phyloP scores from a whole-genome alignment of 2,329 filamentous ascomycete genomes.

The Aspergillus sp. region DNA sequence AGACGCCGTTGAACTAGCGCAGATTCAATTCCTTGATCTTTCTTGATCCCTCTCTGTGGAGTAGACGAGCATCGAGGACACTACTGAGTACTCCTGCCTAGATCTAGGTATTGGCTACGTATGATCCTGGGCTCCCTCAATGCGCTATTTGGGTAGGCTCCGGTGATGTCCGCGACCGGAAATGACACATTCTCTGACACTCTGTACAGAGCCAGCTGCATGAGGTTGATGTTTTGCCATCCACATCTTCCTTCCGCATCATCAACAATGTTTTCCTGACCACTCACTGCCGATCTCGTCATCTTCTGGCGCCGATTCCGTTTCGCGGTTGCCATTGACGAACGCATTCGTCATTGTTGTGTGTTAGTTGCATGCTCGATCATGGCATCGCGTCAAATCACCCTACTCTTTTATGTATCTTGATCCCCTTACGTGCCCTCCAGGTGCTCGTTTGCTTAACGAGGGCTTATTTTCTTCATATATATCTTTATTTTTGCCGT shows the following conservation, averaged over 20 bases:
- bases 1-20: not conserved
- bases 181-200: slow-evolving; percentile 11
- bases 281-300: slow-evolving; percentile 16
- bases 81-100: not conserved
- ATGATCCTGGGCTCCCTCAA: not conserved
- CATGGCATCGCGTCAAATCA: slow-evolving; percentile 13
- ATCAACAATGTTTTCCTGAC: slow-evolving; percentile 12
- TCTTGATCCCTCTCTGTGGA: not conserved
- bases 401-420: slow-evolving; percentile 26
- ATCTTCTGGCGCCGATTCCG: slow-evolving; percentile 12
- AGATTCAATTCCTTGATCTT: not conserved
- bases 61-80: not conserved
- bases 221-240: slow-evolving; percentile 9
- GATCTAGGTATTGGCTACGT: not conserved
- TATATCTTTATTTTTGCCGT: slow-evolving; percentile 1
- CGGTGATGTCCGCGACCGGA: slow-evolving; percentile 17
- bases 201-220: not conserved
- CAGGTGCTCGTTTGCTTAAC: slow-evolving; percentile 9
- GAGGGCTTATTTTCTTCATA: not conserved
- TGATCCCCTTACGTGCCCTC: slow-evolving; percentile 19
- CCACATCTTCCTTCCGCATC: slow-evolving; percentile 5
- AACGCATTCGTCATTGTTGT: slow-evolving; percentile 30
- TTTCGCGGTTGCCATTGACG: slow-evolving; percentile 9
- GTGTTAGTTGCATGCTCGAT: slow-evolving; percentile 24
- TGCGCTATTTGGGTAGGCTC: not conserved